These are phyloP conservation scores for Sorghum bicolor DNA, from an alignment of 176 grass and related monocot species.

Conservation along the genomic window Sorghum_bicolor_NCBIv3 NC_012870.2:79387001-79387500, in stretches of 20 bases:
- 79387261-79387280: slow-evolving; percentile 3
- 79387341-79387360: slow-evolving; percentile 58
- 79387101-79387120: slow-evolving; percentile 40
- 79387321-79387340: slow-evolving; percentile 82
- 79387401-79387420: slow-evolving; percentile 74
- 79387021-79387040: background rate
- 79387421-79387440: slow-evolving; percentile 71
- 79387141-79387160: background rate
- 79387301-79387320: slow-evolving; percentile 85
- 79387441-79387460: slow-evolving; percentile 4
- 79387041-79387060: background rate
- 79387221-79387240: background rate
- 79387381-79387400: slow-evolving; percentile 88
- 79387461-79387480: background rate
- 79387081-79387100: slow-evolving; percentile 29
- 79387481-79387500: background rate
- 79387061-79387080: background rate
- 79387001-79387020: background rate
- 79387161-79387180: slow-evolving; percentile 15
- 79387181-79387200: background rate
- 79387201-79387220: slow-evolving; percentile 18
- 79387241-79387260: slow-evolving; percentile 40
- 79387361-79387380: slow-evolving; percentile 83
- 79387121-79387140: background rate
- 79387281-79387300: slow-evolving; percentile 61